phyloP scores from a whole-genome alignment of 176 grass and related monocot species.

The Zoysia pacifica region DNA sequence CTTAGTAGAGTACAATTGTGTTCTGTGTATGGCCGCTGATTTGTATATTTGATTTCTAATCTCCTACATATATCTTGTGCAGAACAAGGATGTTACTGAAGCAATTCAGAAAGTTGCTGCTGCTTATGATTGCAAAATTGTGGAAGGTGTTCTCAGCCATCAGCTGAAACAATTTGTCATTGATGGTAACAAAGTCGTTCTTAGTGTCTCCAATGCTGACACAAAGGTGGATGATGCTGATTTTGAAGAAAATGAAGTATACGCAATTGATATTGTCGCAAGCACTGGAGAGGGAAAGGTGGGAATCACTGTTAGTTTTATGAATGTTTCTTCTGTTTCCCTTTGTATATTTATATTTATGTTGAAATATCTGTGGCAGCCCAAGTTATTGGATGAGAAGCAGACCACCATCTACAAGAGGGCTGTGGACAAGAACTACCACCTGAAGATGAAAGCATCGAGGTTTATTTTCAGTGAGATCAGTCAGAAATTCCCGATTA shows the following conservation, averaged over 20 bases:
- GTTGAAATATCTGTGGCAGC: constrained; percentile 43
- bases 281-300: constrained; percentile 99
- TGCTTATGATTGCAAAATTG: constrained; percentile 97
- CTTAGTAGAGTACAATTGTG: not conserved
- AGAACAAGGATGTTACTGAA: constrained; percentile 99
- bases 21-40: not conserved
- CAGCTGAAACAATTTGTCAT: constrained; percentile 99
- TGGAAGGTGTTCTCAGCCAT: constrained; percentile 97
- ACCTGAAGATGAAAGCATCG: constrained; percentile 98
- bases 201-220: constrained; percentile 82
- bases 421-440: constrained; percentile 96
- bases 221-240: constrained; percentile 98
- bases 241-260: constrained; percentile 99
- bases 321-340: not conserved
- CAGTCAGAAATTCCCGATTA: constrained; percentile 96
- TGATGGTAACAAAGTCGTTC: constrained; percentile 91
- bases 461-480: constrained; percentile 99
- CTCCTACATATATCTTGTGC: not conserved
- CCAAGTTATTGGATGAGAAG: constrained; percentile 94
- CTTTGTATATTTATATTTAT: not conserved
- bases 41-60: constrained; percentile 7
- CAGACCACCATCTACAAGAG: constrained; percentile 99
- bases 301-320: constrained; percentile 10
- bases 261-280: constrained; percentile 95
- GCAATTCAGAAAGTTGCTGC: constrained; percentile 96